phyloP scores from a whole-genome alignment of 495 filamentous ascomycete species.

The Geoglossum glabrum region DNA sequence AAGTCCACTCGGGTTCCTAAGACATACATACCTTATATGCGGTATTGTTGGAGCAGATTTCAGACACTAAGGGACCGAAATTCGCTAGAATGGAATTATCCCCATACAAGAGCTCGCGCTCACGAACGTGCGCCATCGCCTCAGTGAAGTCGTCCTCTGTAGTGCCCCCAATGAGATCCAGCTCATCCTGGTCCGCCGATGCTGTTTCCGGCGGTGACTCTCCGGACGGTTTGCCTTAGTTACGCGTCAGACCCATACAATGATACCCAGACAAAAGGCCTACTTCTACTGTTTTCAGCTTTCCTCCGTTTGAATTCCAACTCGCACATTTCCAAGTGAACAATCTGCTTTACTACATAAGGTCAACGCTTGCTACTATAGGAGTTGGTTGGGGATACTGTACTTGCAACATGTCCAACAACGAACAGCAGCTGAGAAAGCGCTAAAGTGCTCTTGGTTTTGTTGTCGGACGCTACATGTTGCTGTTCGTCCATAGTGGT shows the following conservation, averaged over 20 bases:
- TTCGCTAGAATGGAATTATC: slow-evolving; percentile 64
- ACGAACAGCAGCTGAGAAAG: slow-evolving; percentile 88
- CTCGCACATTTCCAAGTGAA: slow-evolving; percentile 96
- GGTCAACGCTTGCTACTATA: neutral
- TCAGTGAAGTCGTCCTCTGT: slow-evolving; percentile 98
- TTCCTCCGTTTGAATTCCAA: slow-evolving; percentile 94
- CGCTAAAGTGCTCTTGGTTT: slow-evolving; percentile 44
- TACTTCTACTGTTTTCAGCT: slow-evolving; percentile 65
- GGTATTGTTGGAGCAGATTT: slow-evolving; percentile 89
- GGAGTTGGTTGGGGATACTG: neutral
- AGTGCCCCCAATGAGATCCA: slow-evolving; percentile 91
- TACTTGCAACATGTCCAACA: slow-evolving; percentile 23
- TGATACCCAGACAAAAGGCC: neutral
- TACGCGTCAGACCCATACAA: neutral
- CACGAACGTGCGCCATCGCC: slow-evolving; percentile 82
- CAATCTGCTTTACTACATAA: slow-evolving; percentile 66
- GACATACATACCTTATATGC: slow-evolving; percentile 36
- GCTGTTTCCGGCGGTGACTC: slow-evolving; percentile 24
- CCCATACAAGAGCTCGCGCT: slow-evolving; percentile 82
- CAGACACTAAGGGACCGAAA: slow-evolving; percentile 76
- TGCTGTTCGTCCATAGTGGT: slow-evolving; percentile 9
- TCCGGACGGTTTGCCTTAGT: slow-evolving; percentile 24
- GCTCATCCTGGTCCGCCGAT: slow-evolving; percentile 44
- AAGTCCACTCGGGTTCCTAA: neutral
- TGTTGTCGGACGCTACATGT: slow-evolving; percentile 15